phyloP scores from a whole-genome alignment of 371 early-diverging fungal genomes.

The Basidiobolus heterosporus region DNA sequence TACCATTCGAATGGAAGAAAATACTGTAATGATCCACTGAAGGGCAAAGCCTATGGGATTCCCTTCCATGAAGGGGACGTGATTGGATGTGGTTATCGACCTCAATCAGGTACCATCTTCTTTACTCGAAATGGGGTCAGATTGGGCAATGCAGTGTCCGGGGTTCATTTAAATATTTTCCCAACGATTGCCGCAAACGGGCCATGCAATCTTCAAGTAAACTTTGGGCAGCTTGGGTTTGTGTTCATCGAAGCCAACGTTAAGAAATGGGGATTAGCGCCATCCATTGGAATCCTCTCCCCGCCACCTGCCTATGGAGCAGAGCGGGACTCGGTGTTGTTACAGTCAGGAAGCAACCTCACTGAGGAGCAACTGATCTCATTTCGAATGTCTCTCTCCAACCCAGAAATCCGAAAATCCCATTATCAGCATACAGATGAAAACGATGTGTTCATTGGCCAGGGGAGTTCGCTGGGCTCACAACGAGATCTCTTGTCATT shows the following conservation, averaged over 20 bases:
- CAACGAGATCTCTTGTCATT: too few species aligned
- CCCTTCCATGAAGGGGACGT: conserved; percentile 51
- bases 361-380: too few species aligned
- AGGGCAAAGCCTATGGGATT: conserved; percentile 35
- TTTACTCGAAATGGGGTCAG: conserved; percentile 65
- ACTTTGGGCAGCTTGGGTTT: conserved; percentile 40
- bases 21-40: conserved; percentile 45
- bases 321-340: conserved; percentile 28
- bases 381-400: too few species aligned
- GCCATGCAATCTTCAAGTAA: conserved; percentile 41
- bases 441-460: too few species aligned
- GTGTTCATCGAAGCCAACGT: conserved; percentile 66
- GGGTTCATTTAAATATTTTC: conserved; percentile 30
- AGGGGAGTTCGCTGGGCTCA: too few species aligned
- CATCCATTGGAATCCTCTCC: conserved; percentile 40
- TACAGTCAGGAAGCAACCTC: conserved; percentile 8
- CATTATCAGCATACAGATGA: too few species aligned
- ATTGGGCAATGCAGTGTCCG: conserved; percentile 33
- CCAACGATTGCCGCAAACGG: conserved; percentile 46
- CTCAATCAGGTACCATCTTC: conserved; percentile 52
- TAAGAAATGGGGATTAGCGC: conserved; percentile 68
- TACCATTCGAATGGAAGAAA: conserved; percentile 47
- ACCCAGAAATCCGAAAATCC: too few species aligned
- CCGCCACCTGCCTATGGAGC: conserved; percentile 46
- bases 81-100: conserved; percentile 60